Base-by-base conservation (phyloP, 2,329 filamentous ascomycete genomes). In the Zalaria sp. region DNA sequence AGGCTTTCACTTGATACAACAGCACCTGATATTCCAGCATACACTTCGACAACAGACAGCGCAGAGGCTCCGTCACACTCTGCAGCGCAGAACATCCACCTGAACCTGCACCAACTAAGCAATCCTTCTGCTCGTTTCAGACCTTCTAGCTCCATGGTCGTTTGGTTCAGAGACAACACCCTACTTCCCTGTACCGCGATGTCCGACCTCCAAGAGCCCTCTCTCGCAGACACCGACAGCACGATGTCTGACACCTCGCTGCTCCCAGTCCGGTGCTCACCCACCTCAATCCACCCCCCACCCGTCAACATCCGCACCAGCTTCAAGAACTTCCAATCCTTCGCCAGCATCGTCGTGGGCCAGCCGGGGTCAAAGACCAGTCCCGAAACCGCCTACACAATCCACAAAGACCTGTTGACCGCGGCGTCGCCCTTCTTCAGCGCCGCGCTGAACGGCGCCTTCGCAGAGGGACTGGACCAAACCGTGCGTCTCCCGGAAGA, bases 371-470 rank as follows among this genome's bases (percentile, higher is more conserved):
- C 48, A 38, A 52, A 52, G 28, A 40, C 38, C 9, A 43, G 52
- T 25, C 53, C 57, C 7, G 47, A 51, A 18, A 62, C 57, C 4
- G 59, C 53, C 10, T 72, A 67, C 50, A 55, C 61, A 40, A 54
- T 72, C 8, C 69, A 72, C 54, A 66, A 64, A 36, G 61, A 66
- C 32, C 60, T 71, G 28, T 57, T 71, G n/a, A 65, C 63, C 3
- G 45, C 52, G 5, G 57, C 64, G 49, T 69, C 64, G 2, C 63
- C 67, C 25, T 72, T 71, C 57, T 72, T 73, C 56, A 61, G 64
- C 39, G 68, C 67, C 35, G 66, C 68, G 3, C 62, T 72, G 37
- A 64, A 62, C 27, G 61, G 64, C 39, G 52, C 58, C 6, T 72
- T 71, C 49, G 55, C 61, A 36, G 68, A 72, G 57, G 61, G 63